Percentiles rank a stretch among this genome's conserved stretches.
Evolutionary conservation across 1,284 basidiomycete genomes (phyloP).

Genomic region (Moesziomyces aphidis): DNA sequence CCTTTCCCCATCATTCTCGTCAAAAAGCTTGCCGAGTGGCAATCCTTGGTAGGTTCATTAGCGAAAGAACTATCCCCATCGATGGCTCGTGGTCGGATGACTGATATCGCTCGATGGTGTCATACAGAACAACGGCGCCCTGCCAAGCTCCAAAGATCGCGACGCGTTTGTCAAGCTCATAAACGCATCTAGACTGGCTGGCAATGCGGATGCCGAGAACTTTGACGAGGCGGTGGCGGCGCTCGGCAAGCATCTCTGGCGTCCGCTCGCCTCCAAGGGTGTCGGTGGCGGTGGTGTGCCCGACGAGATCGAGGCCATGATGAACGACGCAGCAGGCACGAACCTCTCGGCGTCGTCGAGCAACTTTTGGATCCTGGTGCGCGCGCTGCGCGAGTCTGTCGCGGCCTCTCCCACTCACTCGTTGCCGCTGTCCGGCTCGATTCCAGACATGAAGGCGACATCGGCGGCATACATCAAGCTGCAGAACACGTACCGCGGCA

Average conservation of each 20-base stretch:
- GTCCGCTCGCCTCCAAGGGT: conserved; percentile 50
- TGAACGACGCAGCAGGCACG: conserved; percentile 74
- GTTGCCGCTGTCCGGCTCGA: conserved; percentile 75
- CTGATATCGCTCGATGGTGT: too few species aligned
- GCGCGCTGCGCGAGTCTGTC: conserved; percentile 76
- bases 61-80: too few species aligned
- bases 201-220: conserved; percentile 90
- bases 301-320: conserved; percentile 63
- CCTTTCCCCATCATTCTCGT: conserved; percentile 70
- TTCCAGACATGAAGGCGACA: conserved; percentile 97
- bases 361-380: conserved; percentile 88
- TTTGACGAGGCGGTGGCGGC: conserved; percentile 74
- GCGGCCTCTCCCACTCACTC: conserved; percentile 67
- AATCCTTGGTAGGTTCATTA: conserved; percentile 56
- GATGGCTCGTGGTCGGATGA: too few species aligned
- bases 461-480: conserved; percentile 84
- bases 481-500: conserved; percentile 80
- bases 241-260: conserved; percentile 62
- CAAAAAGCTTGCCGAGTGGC: conserved; percentile 84
- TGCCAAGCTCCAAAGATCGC: conserved; percentile 78
- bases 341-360: conserved; percentile 69
- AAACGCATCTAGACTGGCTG: conserved; percentile 71
- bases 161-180: conserved; percentile 80
- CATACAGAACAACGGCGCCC: conserved; percentile 31
- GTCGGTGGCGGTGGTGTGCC: conserved; percentile 51